Percentiles rank a stretch among this genome's conserved stretches.
These are phyloP conservation scores for Macrophomina phaseolina DNA, from an alignment of 2,329 filamentous ascomycete genomes.

Conservation along the genomic window DNA sequence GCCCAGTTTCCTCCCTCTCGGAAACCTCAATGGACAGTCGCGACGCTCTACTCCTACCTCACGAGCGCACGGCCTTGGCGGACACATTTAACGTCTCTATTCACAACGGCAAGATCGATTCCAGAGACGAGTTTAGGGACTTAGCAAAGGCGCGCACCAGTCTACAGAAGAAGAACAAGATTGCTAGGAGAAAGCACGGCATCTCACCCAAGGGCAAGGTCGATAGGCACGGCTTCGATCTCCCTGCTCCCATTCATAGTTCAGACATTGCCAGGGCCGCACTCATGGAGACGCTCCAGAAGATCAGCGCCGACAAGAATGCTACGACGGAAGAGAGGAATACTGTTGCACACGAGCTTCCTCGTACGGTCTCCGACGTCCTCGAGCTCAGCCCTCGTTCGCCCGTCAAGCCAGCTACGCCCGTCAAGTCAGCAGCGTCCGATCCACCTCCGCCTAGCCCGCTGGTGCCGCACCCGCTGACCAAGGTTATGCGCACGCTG, in stretches of 20 bases:
- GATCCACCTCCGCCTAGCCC: not conserved
- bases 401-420: not conserved
- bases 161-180: conserved; percentile 10
- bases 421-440: not conserved
- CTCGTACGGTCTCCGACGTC: not conserved
- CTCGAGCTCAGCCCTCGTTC: conserved; percentile 7
- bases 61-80: not conserved
- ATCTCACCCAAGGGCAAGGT: not conserved
- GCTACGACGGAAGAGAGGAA: not conserved
- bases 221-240: not conserved
- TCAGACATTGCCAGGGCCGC: not conserved
- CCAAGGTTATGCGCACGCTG: not conserved
- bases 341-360: not conserved
- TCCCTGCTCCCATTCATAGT: not conserved
- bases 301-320: not conserved
- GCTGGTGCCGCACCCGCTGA: not conserved
- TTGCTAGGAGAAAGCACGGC: not conserved
- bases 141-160: not conserved
- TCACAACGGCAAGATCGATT: not conserved
- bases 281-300: conserved; percentile 1
- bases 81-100: not conserved
- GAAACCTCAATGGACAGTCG: not conserved
- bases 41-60: conserved; percentile 4
- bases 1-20: conserved; percentile 1
- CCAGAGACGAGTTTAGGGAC: not conserved